Percentiles rank a stretch among this genome's conserved stretches.
These are phyloP conservation scores for Arabidopsis hybrid DNA, from an alignment of 441 rosid species.

Conservation along the genomic window DNA sequence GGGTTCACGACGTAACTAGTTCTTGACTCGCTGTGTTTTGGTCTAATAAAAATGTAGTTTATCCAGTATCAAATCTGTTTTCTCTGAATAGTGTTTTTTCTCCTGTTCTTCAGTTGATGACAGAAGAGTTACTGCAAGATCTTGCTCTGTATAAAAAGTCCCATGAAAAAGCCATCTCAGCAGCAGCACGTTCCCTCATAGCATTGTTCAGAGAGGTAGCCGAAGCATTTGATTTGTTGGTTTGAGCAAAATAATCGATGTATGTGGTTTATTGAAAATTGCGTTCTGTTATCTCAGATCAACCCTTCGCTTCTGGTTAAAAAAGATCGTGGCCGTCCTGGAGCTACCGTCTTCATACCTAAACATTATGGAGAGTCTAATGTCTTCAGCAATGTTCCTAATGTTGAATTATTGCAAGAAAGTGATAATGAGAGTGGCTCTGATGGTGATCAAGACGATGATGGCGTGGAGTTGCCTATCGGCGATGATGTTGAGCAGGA, in stretches of 20 bases:
- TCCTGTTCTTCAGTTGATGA: conserved; percentile 78
- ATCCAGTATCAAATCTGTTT: not conserved
- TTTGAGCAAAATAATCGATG: conserved; percentile 8
- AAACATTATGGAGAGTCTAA: conserved; percentile 81
- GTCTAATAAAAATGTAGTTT: not conserved
- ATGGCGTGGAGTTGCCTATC: conserved; percentile 47
- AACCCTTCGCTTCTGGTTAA: conserved; percentile 89
- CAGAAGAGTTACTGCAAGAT: conserved; percentile 94
- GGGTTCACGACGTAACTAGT: conserved; percentile 81
- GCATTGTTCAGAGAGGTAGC: conserved; percentile 92
- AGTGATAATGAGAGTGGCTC: conserved; percentile 49
- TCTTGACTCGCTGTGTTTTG: not conserved
- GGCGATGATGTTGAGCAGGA: conserved; percentile 43
- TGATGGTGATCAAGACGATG: conserved; percentile 53
- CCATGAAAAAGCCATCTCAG: conserved; percentile 88
- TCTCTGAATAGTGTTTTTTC: conserved; percentile 16
- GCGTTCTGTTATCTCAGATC: conserved; percentile 55
- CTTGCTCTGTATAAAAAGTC: conserved; percentile 88
- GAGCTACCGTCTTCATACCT: conserved; percentile 76
- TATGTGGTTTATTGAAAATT: conserved; percentile 22
- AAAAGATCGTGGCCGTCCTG: conserved; percentile 94
- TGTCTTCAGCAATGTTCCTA: conserved; percentile 73
- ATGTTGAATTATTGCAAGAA: conserved; percentile 69
- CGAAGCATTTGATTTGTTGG: conserved; percentile 1
- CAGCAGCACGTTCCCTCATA: conserved; percentile 86